Percentiles rank a stretch among this genome's conserved stretches.
Conservation (phyloP, 225 moss, liverwort and hornwort species). For the Physcomitrellopsis africana region DNA sequence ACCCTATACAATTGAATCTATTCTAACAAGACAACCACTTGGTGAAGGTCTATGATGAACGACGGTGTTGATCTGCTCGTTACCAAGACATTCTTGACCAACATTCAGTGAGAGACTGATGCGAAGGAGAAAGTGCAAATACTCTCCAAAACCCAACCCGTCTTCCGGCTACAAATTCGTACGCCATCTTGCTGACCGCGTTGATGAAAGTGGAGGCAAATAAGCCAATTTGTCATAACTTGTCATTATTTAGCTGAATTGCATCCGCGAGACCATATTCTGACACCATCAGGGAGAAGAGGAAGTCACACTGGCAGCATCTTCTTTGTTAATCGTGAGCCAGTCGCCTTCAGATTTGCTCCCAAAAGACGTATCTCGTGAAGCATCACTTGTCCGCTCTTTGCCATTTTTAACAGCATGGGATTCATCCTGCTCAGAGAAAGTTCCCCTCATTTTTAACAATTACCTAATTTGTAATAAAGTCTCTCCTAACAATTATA, state of each 20-base stretch:
- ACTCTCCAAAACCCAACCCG: conserved; percentile 24
- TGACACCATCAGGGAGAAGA: conserved; percentile 47
- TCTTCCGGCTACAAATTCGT: conserved; percentile 17
- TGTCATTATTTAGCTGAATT: conserved; percentile 38
- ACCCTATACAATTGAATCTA: conserved; percentile 40
- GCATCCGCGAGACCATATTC: conserved; percentile 23
- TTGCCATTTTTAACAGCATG: conserved; percentile 33
- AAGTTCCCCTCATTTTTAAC: conserved; percentile 33
- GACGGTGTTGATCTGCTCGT: conserved; percentile 5
- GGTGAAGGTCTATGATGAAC: conserved; percentile 28
- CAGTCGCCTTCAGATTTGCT: conserved; percentile 84
- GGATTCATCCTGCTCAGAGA: conserved; percentile 47
- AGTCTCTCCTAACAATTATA: conserved; percentile 25
- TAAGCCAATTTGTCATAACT: conserved; percentile 35
- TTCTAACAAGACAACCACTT: conserved; percentile 37
- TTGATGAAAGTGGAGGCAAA: conserved; percentile 39
- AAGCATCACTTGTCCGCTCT: conserved; percentile 33
- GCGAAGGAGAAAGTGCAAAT: conserved; percentile 24
- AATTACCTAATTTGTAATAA: conserved; percentile 32
- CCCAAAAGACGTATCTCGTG: conserved; percentile 40
- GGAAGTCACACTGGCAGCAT: conserved; percentile 76
- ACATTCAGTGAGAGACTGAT: conserved; percentile 25
- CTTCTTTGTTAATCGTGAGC: conserved; percentile 90
- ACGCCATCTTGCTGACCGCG: conserved; percentile 27
- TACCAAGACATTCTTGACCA: conserved; percentile 8